Conservation (phyloP, 805 yeast genomes). For the Starmerella asiatica region DNA sequence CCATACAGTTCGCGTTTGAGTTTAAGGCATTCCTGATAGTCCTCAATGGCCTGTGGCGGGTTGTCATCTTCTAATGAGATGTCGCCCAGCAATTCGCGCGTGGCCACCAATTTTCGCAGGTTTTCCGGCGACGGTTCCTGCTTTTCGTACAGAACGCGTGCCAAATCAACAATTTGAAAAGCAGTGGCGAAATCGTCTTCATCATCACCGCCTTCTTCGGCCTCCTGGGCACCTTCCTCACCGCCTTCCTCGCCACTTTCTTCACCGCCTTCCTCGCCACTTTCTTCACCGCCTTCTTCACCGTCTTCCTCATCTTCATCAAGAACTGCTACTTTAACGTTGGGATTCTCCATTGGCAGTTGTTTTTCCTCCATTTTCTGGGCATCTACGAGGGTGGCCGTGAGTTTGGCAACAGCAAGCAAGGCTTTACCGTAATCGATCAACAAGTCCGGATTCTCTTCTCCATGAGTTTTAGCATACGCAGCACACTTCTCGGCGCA, state of each 20-base stretch:
- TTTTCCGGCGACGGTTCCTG: slow-evolving; percentile 29
- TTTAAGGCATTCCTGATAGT: slow-evolving; percentile 45
- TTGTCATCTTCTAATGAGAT: slow-evolving; percentile 75
- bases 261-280: slow-evolving; percentile 29
- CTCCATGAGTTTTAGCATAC: slow-evolving; percentile 37
- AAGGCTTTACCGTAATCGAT: slow-evolving; percentile 67
- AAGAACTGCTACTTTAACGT: slow-evolving; percentile 17
- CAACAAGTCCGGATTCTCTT: slow-evolving; percentile 61
- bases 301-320: slow-evolving; percentile 26
- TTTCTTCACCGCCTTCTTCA: slow-evolving; percentile 24
- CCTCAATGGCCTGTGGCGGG: slow-evolving; percentile 62
- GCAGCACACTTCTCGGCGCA: slow-evolving; percentile 34
- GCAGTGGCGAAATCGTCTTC: slow-evolving; percentile 74
- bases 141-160: slow-evolving; percentile 52
- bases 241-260: slow-evolving; percentile 25
- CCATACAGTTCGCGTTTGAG: slow-evolving; percentile 42
- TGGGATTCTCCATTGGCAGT: slow-evolving; percentile 16
- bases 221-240: slow-evolving; percentile 22
- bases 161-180: slow-evolving; percentile 52
- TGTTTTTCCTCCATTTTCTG: slow-evolving; percentile 21
- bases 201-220: slow-evolving; percentile 26
- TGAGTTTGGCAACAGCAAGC: slow-evolving; percentile 61
- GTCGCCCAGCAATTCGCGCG: slow-evolving; percentile 73
- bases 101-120: slow-evolving; percentile 46
- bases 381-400: slow-evolving; percentile 64